Percentiles rank a stretch among this genome's conserved stretches.
phyloP scores from a whole-genome alignment of 2,329 filamentous ascomycete species.

The Aspergillus viridinutans region DNA sequence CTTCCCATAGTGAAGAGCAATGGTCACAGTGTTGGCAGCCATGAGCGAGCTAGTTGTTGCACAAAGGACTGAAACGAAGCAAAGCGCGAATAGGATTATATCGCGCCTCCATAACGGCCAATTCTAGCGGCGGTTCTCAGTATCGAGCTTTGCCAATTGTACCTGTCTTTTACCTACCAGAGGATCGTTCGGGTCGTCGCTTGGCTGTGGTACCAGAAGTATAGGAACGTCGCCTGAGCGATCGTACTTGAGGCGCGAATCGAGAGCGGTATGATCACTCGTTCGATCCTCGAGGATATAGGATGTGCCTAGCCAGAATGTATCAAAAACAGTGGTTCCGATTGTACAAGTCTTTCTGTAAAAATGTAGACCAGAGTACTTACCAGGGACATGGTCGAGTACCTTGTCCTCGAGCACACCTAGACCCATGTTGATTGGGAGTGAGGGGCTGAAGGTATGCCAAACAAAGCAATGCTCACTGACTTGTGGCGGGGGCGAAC shows the following conservation, averaged over 20 bases:
- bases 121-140: slow-evolving; percentile 46
- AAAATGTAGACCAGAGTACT: slow-evolving; percentile 16
- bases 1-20: slow-evolving; percentile 62
- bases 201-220: slow-evolving; percentile 85
- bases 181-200: slow-evolving; percentile 85
- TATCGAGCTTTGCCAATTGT: background rate
- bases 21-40: slow-evolving; percentile 78
- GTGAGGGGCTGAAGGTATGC: background rate
- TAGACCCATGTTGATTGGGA: slow-evolving; percentile 54
- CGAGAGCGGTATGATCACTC: slow-evolving; percentile 26
- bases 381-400: slow-evolving; percentile 71
- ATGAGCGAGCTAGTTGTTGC: slow-evolving; percentile 81
- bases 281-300: slow-evolving; percentile 58
- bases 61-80: slow-evolving; percentile 74
- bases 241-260: slow-evolving; percentile 65
- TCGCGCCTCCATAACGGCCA: slow-evolving; percentile 88
- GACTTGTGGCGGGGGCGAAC: background rate
- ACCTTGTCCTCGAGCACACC: slow-evolving; percentile 67
- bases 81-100: slow-evolving; percentile 72
- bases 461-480: background rate
- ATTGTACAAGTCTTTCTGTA: background rate
- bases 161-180: slow-evolving; percentile 47
- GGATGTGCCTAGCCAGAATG: slow-evolving; percentile 33
- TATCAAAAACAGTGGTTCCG: background rate
- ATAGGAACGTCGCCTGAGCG: slow-evolving; percentile 62